Base-by-base conservation (phyloP, 108 stramenopile species). In the Conticribra guillardii region DNA sequence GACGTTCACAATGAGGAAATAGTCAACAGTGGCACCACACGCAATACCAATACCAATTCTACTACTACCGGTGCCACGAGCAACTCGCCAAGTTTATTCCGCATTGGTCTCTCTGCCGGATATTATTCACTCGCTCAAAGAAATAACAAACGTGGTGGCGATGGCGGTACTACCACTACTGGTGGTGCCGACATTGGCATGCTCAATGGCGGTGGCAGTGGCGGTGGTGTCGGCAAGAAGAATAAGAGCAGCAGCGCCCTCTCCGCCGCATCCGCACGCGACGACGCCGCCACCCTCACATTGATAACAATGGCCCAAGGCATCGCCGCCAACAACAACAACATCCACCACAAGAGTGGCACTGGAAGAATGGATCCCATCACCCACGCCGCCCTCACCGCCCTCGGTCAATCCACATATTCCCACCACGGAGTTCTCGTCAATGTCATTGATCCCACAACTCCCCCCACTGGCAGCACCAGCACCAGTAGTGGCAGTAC, bases 381-480 rank as follows among this genome's bases (percentile, higher is more conserved):
- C 8, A 76, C 61, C 4, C 19, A 63, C 29, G 54, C 67, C 15
- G 74, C 74, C 17, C 46, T 76, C n/a, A 62, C 74, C 11, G 63
- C 74, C 3, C 14, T 61, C 34, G 59, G 74, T 21, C 60, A 71
- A 22, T 71, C 47, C 37, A 54, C 60, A 4, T 60, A 71, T n/a
- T 59, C 70, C 17, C 53, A 49, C 44, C 31, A 61, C 21, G 74
- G 67, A 0, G 74, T 76, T 1, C 22, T 68, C 21, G 86, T 91
- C 49, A 88, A 86, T 63, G 80, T 91, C 29, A 85, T 91, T 57
- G 90, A 91, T 73, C 90, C 90, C n/a, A 84, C 87, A n/a, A 78
- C 86, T 32, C 72, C 71, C 54, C 37, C 11, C 11, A 9, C 37
- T 11, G 11, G 11, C 11, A 11, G 37, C 37, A 11, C 37, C 11